phyloP scores from a whole-genome alignment of 768 basidiomycete species.

The Tylopilus plumbeoviolaceoides region DNA sequence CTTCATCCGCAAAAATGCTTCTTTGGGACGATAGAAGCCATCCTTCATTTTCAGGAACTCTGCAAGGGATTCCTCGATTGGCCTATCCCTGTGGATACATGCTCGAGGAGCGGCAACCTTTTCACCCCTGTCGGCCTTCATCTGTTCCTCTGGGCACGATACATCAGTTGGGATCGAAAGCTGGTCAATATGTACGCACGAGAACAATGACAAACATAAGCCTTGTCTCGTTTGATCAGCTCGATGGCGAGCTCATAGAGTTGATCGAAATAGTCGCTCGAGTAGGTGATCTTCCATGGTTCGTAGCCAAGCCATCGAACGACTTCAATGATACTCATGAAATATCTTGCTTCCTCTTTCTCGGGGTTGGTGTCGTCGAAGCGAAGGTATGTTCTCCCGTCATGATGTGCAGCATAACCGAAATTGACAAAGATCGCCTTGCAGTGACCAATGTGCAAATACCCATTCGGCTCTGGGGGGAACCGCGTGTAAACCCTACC shows the following conservation, averaged over 20 bases:
- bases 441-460: slow-evolving; percentile 92
- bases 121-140: slow-evolving; percentile 83
- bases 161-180: slow-evolving; percentile 2
- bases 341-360: slow-evolving; percentile 93
- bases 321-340: slow-evolving; percentile 94
- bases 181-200: slow-evolving; percentile 52
- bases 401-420: slow-evolving; percentile 93
- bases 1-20: slow-evolving; percentile 95
- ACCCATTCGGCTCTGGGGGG: slow-evolving; percentile 98
- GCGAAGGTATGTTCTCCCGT: slow-evolving; percentile 90
- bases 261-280: slow-evolving; percentile 91
- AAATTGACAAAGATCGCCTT: slow-evolving; percentile 99
- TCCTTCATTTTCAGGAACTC: slow-evolving; percentile 93
- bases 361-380: slow-evolving; percentile 99
- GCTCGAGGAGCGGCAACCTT: slow-evolving; percentile 76
- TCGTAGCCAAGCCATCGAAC: slow-evolving; percentile 97
- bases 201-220: slow-evolving; percentile 94
- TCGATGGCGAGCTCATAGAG: slow-evolving; percentile 85
- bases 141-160: slow-evolving; percentile 73
- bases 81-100: slow-evolving; percentile 83
- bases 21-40: slow-evolving; percentile 86
- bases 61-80: slow-evolving; percentile 77
- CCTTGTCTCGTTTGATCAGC: slow-evolving; percentile 85
- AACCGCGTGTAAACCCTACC: slow-evolving; percentile 93
- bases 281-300: slow-evolving; percentile 99